These are phyloP conservation scores for Schizochytrium sp. DNA, from an alignment of 108 stramenopile genomes.

Conservation along the genomic window DNA sequence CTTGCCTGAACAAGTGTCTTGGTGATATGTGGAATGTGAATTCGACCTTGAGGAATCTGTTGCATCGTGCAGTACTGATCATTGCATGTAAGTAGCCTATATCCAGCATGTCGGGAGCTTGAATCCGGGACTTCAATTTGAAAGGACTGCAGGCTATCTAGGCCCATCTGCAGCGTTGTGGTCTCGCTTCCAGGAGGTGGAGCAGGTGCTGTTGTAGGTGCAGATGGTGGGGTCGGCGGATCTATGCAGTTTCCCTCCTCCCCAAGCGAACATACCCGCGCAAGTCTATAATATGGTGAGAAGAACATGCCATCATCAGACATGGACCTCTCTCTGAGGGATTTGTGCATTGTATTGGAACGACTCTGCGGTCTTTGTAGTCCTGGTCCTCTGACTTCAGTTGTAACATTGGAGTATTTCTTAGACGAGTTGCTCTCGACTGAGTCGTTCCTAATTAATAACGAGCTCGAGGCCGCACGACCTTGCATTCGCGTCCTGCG, in stretches of 20 bases:
- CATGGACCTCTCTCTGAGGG: background rate
- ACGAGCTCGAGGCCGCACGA: no score
- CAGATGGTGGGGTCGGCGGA: background rate
- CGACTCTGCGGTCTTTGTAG: background rate
- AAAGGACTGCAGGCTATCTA: background rate
- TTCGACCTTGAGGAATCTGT: background rate
- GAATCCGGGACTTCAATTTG: constrained; percentile 8
- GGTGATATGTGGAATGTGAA: constrained; percentile 45
- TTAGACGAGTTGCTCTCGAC: no score
- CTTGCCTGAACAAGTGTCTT: constrained; percentile 44
- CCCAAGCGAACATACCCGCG: constrained; percentile 7
- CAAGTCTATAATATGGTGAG: background rate
- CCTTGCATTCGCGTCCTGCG: no score
- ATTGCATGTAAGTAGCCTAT: constrained; percentile 54
- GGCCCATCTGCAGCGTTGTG: background rate
- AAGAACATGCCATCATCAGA: constrained; percentile 27
- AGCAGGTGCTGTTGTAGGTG: background rate
- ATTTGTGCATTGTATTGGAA: background rate
- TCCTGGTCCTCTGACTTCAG: background rate
- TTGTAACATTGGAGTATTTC: background rate
- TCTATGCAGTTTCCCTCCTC: background rate
- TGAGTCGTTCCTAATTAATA: no score
- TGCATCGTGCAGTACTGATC: constrained; percentile 40
- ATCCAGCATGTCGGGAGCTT: background rate
- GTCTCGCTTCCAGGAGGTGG: background rate